A percentile compares a stretch with the other conserved stretches of the same genome.
These are phyloP conservation scores for Coemansia sp. DNA, from an alignment of 192 early-diverging fungal genomes.

Conservation along the genomic window DNA sequence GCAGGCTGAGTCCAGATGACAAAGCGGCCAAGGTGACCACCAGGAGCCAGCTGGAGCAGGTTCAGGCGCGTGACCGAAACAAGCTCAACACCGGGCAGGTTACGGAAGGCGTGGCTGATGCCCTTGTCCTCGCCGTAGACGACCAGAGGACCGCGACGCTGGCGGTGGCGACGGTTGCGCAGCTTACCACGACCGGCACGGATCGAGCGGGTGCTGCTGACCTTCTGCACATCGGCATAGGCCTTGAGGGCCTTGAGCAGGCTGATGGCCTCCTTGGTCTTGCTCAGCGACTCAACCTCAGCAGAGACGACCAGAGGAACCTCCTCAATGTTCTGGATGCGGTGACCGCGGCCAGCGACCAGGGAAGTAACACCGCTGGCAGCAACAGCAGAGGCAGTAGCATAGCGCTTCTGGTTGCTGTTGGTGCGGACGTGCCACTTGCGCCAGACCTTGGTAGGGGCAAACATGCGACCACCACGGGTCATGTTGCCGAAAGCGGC, in stretches of 20 bases:
- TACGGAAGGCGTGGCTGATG: slow-evolving; percentile 93
- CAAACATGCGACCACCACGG: slow-evolving; percentile 99
- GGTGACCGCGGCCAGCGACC: slow-evolving; percentile 96
- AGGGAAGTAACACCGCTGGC: slow-evolving; percentile 87
- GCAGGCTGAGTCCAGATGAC: slow-evolving; percentile 97
- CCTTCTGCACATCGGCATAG: slow-evolving; percentile 93
- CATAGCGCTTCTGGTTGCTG: slow-evolving; percentile 98
- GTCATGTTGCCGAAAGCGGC: slow-evolving; percentile 99
- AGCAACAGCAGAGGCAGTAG: slow-evolving; percentile 93
- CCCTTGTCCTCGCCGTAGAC: slow-evolving; percentile 94
- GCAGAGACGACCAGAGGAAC: slow-evolving; percentile 87
- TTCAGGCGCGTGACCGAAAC: slow-evolving; percentile 88
- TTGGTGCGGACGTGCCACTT: slow-evolving; percentile 99
- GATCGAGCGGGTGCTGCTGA: slow-evolving; percentile 90
- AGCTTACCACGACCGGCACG: slow-evolving; percentile 97
- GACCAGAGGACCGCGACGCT: slow-evolving; percentile 94
- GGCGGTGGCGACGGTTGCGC: slow-evolving; percentile 93
- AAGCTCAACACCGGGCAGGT: slow-evolving; percentile 97
- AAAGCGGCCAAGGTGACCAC: slow-evolving; percentile 98
- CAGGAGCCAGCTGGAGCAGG: slow-evolving; percentile 97
- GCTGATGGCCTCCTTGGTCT: slow-evolving; percentile 92
- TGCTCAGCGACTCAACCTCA: slow-evolving; percentile 76
- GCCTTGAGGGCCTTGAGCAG: slow-evolving; percentile 91
- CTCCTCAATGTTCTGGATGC: slow-evolving; percentile 88
- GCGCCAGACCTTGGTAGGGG: slow-evolving; percentile 99